Evolutionary conservation across 2,329 filamentous ascomycete species (phyloP).

Genomic region (Penicillium paneum): DNA sequence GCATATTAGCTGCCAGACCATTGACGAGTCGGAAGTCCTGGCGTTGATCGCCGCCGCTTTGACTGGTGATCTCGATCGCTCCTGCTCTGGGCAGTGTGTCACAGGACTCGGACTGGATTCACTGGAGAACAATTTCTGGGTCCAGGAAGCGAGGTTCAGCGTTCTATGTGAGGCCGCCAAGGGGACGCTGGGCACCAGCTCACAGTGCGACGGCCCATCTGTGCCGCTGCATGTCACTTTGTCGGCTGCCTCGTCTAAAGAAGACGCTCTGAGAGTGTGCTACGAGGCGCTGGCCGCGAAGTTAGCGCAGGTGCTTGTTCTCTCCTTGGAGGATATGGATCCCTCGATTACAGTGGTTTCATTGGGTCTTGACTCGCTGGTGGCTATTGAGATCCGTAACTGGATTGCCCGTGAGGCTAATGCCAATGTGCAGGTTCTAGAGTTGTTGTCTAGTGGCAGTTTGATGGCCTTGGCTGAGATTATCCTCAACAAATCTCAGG

Average conservation of each 20-base stretch:
- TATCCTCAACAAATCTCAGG: slow-evolving; percentile 25
- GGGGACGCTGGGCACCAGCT: slow-evolving; percentile 11
- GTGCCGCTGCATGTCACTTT: slow-evolving; percentile 48
- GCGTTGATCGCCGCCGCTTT: slow-evolving; percentile 54
- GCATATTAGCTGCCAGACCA: slow-evolving; percentile 22
- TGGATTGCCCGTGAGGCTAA: slow-evolving; percentile 29
- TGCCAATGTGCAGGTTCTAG: slow-evolving; percentile 31
- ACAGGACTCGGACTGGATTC: slow-evolving; percentile 51
- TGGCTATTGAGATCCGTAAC: slow-evolving; percentile 25
- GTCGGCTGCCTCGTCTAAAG: slow-evolving; percentile 41
- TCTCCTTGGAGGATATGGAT: slow-evolving; percentile 51
- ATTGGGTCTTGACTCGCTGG: slow-evolving; percentile 23
- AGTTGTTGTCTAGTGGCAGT: slow-evolving; percentile 27
- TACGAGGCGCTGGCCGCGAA: slow-evolving; percentile 49
- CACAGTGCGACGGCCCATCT: slow-evolving; percentile 11
- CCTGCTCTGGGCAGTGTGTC: slow-evolving; percentile 52
- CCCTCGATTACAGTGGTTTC: slow-evolving; percentile 23
- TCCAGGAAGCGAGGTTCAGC: slow-evolving; percentile 54
- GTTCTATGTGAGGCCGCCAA: slow-evolving; percentile 46
- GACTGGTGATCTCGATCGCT: slow-evolving; percentile 41
- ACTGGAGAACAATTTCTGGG: slow-evolving; percentile 50
- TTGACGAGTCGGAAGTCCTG: slow-evolving; percentile 52
- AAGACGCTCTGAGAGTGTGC: slow-evolving; percentile 48
- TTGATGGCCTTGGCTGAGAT: slow-evolving; percentile 24
- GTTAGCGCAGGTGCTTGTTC: slow-evolving; percentile 50